Evolutionary conservation across 371 early-diverging fungal species (phyloP).

Genomic region (Umbelopsis sp.): DNA sequence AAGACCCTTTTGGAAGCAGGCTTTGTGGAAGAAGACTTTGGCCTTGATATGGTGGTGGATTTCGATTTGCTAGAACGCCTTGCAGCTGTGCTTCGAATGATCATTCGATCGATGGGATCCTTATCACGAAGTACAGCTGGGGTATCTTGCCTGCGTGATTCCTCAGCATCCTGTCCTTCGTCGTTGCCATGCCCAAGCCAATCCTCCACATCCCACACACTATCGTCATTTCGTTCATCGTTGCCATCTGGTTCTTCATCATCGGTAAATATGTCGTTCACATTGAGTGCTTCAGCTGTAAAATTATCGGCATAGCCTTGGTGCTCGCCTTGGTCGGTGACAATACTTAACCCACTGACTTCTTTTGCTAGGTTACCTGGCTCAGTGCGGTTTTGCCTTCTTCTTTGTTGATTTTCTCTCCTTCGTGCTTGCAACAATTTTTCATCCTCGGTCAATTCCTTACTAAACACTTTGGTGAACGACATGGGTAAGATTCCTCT

Average conservation of each 20-base stretch:
- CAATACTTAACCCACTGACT: not conserved
- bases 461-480: slow-evolving; percentile 14
- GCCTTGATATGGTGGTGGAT: not conserved
- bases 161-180: not conserved
- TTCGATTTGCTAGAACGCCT: not conserved
- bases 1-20: not conserved
- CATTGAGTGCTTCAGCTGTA: not conserved
- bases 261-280: slow-evolving; percentile 8
- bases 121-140: slow-evolving; percentile 1
- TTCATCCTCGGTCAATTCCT: slow-evolving; percentile 8
- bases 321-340: not conserved
- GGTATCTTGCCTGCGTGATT: not conserved
- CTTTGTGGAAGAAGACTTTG: not conserved
- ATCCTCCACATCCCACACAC: not conserved
- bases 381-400: not conserved
- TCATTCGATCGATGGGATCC: slow-evolving; percentile 10
- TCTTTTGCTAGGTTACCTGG: not conserved
- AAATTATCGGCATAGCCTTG: not conserved
- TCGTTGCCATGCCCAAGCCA: slow-evolving; percentile 1
- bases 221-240: not conserved
- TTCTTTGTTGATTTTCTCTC: not conserved
- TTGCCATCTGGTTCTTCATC: not conserved
- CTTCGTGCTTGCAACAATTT: not conserved
- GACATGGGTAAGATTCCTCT: slow-evolving; percentile 9
- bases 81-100: not conserved